Percentiles rank a stretch among this genome's conserved stretches.
phyloP scores from a whole-genome alignment of 2,329 filamentous ascomycete genomes.

The Sclerotinia nivalis region DNA sequence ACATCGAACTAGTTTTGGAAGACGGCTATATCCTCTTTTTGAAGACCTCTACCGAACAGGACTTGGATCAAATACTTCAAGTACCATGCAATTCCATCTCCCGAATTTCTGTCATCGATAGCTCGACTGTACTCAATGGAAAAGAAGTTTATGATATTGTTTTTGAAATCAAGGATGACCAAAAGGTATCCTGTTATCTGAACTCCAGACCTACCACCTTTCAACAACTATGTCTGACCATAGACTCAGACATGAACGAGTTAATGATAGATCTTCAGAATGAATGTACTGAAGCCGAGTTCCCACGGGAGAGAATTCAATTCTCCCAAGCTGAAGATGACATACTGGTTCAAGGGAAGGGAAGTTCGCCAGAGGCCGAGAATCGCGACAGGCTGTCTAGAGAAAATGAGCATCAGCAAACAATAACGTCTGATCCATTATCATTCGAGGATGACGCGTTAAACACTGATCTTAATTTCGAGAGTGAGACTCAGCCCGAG shows the following conservation, averaged over 20 bases:
- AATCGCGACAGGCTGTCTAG: not conserved
- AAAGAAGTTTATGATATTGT: not conserved
- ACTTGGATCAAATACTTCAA: conserved; percentile 26
- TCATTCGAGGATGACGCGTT: not conserved
- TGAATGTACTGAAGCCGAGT: not conserved
- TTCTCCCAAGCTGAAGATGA: not conserved
- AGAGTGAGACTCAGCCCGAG: not conserved
- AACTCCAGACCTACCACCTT: not conserved
- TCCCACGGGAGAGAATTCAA: not conserved
- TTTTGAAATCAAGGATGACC: conserved; percentile 2
- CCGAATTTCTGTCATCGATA: not conserved
- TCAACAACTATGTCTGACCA: conserved; percentile 3
- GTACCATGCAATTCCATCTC: conserved; percentile 15
- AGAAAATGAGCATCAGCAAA: not conserved
- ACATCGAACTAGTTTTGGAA: conserved; percentile 16
- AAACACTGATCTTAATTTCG: not conserved
- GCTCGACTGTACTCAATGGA: not conserved
- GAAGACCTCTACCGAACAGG: conserved; percentile 13
- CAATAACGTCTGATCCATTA: not conserved
- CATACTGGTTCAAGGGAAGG: not conserved
- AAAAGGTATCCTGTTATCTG: not conserved
- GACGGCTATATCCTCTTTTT: conserved; percentile 19
- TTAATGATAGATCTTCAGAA: conserved; percentile 6
- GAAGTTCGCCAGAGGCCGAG: not conserved
- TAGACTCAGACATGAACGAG: not conserved